Evolutionary conservation across 2,329 filamentous ascomycete genomes (phyloP), one percentile per base, ranked within the genome.

Genomic region (Hypoxylon sp.): DNA sequence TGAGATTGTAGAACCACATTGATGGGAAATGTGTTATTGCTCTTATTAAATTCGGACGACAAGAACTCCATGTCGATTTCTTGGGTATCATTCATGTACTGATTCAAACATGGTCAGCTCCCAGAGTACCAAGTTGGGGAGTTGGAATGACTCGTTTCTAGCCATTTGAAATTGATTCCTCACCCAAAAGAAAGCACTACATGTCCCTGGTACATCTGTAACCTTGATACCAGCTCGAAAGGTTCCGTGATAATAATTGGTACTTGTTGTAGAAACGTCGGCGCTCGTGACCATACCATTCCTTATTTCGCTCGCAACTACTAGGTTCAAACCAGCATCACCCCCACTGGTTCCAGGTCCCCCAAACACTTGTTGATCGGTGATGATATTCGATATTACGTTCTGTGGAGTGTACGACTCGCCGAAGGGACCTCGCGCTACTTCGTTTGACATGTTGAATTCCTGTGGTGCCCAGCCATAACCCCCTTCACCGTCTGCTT

Each of bases 11-110:
- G 74, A n/a, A 91, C 88, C 1, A 92, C 80, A 65, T 91, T 90
- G 42, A 91, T 75, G 0, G 83, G 80, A 57, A 79, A 86, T 21
- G 75, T 75, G 17, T 72, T 68, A 43, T 78, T 77, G 36, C 66
- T 63, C 1, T 66, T 59, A 51, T 81, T 75, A 66, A 86, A 89
- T 56, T 90, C 78, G 15, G 75, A 75, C 1, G 88, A 89, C 2
- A 92, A 78, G 64, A 91, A 89, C 60, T 93, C 89, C 71, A 92
- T 84, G 67, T 92, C 89, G 62, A 92, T 90, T 64, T 92, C 89
- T 64, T 89, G 85, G 1, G 86, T 88, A 69, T 92, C 84, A 68
- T 91, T 90, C 71, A 82, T 83, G 69, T 90, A 91, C 87, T 90
- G n/a, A 25, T 41, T 13, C n/a, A 27, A n/a, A 31, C 1, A 2